phyloP scores from a whole-genome alignment of 23 red algal genomes.

The Gracilaria vermiculophylla region DNA sequence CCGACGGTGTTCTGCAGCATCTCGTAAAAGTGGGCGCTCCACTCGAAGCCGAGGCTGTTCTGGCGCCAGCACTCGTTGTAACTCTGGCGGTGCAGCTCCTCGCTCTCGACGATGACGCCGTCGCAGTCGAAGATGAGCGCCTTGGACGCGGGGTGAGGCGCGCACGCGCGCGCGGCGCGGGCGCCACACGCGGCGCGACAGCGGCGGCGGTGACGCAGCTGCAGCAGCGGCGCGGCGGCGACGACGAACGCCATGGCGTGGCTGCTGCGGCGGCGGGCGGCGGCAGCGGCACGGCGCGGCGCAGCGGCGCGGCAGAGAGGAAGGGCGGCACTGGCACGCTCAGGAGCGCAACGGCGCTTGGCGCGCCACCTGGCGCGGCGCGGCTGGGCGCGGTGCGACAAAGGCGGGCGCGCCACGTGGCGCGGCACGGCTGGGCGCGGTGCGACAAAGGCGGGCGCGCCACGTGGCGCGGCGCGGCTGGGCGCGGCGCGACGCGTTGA shows the following conservation, averaged over 20 bases:
- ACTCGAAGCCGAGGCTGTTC: conserved; percentile 56
- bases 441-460: neutral
- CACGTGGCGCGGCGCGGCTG: neutral
- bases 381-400: neutral
- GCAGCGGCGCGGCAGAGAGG: neutral
- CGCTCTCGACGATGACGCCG: conserved; percentile 96
- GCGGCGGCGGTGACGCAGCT: neutral
- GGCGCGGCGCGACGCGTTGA: neutral
- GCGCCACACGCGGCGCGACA: neutral
- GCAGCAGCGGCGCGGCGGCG: neutral
- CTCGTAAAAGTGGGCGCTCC: conserved; percentile 83
- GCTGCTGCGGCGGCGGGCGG: neutral
- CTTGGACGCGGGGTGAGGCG: neutral
- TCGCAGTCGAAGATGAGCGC: conserved; percentile 99
- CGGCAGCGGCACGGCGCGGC: neutral
- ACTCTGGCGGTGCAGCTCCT: conserved; percentile 84
- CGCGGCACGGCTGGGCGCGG: neutral
- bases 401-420: too few relatives aligned
- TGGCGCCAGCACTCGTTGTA: conserved; percentile 87
- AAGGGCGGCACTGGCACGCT: neutral
- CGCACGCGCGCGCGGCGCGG: too few relatives aligned
- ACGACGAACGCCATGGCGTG: neutral
- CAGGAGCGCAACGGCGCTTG: neutral
- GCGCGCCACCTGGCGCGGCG: conserved; percentile 2
- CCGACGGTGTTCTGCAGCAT: conserved; percentile 89